A percentile compares a stretch with the other conserved stretches of the same genome.
These are phyloP conservation scores for Botryotinia globosa DNA, from an alignment of 2,329 filamentous ascomycete genomes.

Conservation along the genomic window DNA sequence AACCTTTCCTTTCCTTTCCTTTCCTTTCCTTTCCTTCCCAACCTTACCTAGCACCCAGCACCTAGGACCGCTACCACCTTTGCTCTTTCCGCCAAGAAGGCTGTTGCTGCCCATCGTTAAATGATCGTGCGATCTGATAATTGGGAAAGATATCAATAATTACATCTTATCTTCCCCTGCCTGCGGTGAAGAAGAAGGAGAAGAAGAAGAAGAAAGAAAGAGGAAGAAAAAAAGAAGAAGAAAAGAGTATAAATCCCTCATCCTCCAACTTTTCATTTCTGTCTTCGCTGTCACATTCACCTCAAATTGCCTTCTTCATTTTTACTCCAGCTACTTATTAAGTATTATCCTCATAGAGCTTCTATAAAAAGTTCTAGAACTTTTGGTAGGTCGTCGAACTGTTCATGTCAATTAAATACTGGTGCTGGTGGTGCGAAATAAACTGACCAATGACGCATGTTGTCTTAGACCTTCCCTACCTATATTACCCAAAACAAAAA, in stretches of 20 bases:
- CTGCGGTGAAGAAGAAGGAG: background rate
- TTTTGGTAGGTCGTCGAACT: background rate
- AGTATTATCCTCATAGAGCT: background rate
- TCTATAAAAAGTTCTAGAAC: background rate
- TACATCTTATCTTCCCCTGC: background rate
- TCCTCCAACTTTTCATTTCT: background rate
- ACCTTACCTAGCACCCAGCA: too few species aligned
- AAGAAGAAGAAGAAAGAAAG: too few species aligned
- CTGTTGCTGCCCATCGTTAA: conserved; percentile 13
- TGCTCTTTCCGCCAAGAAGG: conserved; percentile 8
- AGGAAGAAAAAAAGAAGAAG: too few species aligned
- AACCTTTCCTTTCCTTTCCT: too few species aligned
- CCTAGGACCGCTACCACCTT: background rate
- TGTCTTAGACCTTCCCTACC: background rate
- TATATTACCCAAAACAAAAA: background rate
- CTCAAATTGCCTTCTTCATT: too few species aligned
- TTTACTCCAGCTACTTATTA: background rate
- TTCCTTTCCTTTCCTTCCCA: too few species aligned
- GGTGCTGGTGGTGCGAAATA: background rate
- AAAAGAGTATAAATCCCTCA: background rate
- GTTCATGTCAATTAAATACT: background rate
- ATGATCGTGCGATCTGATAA: conserved; percentile 10
- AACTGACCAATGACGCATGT: conserved; percentile 17
- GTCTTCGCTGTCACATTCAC: background rate
- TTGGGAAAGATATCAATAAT: background rate